These are phyloP conservation scores for Garcia nutans DNA, from an alignment of 345 rosid genomes.

Conservation along the genomic window DNA sequence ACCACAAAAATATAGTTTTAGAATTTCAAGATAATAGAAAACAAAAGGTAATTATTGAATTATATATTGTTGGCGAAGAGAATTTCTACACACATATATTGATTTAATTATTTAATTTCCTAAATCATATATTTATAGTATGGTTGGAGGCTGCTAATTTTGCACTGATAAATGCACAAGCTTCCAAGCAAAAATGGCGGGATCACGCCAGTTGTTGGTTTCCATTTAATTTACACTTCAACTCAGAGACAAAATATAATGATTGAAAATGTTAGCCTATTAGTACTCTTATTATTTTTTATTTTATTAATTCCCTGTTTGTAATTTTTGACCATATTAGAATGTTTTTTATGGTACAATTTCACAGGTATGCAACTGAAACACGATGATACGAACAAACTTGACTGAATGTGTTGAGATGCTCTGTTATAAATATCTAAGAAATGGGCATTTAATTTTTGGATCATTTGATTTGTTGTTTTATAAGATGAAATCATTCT, in stretches of 20 bases:
- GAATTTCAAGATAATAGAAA: neutral
- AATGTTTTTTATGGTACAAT: conserved; percentile 6
- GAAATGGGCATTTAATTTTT: neutral
- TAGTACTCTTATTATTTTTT: neutral
- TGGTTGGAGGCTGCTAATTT: conserved; percentile 1
- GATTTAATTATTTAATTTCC: too few relatives aligned
- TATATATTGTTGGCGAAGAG: neutral
- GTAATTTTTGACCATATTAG: neutral
- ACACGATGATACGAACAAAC: conserved; percentile 2
- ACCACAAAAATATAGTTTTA: neutral
- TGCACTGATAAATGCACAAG: conserved; percentile 7
- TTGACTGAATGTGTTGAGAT: neutral
- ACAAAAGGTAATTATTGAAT: neutral
- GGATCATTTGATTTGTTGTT: conserved; percentile 17
- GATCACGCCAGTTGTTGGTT: neutral
- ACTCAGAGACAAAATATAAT: conserved; percentile 9
- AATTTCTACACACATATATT: neutral
- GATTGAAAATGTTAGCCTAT: conserved; percentile 2
- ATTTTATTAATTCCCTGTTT: neutral
- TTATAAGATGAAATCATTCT: conserved; percentile 1
- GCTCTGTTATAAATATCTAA: neutral
- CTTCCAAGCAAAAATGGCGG: neutral
- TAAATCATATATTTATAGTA: neutral
- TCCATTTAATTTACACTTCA: neutral
- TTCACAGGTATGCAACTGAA: neutral